Base-by-base conservation (phyloP, 345 rosid genomes). In the Combretum micranthum region DNA sequence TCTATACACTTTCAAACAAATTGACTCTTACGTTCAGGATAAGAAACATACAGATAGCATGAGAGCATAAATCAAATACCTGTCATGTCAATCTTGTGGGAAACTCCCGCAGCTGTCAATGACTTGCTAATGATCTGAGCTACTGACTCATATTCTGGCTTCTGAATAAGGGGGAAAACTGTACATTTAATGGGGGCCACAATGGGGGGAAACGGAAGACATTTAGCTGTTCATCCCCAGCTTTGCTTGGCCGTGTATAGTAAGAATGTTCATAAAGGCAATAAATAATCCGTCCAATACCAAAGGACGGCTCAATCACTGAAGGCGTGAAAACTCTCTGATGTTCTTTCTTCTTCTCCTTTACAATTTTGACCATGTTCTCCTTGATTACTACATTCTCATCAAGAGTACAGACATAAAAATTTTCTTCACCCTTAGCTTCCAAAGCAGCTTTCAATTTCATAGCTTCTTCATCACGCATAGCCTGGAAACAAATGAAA, bases 101-200 rank as follows among this genome's bases (percentile, higher is more conserved):
- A 85, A 78, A 93, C 82, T 39, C 94, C 94, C 70, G 79, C 70
- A 56, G 79, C 80, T 7, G 85, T 85, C 76, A 93, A 75, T 48
- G 87, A 75, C 76, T 73, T 85, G 25, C 90, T 78, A 45, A 89
- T 89, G 25, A 65, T 53, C 75, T 79, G 84, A 63, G 94, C 84
- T 61, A 83, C 88, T 52, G 75, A 79, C 71, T 93, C 99, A n/a
- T 78, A 85, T 55, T 80, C 75, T 57, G 78, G 84, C 69, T 89
- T 87, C 75, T 93, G 91, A 51, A 89, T 86, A 21, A 89, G 86
- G 4, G 99, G 99, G 77, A 89, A 89, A 39, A 93, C 99, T 0
- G 91, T 87, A 77, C 99, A 93, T 62, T 89, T 93, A 64, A 81
- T 83, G 25, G 97, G 96, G 18, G 99, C 97, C 44, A 89, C 91